These are phyloP conservation scores for Ophiostoma ulmi DNA, from an alignment of 2,329 filamentous ascomycete species.

Conservation along the genomic window DNA sequence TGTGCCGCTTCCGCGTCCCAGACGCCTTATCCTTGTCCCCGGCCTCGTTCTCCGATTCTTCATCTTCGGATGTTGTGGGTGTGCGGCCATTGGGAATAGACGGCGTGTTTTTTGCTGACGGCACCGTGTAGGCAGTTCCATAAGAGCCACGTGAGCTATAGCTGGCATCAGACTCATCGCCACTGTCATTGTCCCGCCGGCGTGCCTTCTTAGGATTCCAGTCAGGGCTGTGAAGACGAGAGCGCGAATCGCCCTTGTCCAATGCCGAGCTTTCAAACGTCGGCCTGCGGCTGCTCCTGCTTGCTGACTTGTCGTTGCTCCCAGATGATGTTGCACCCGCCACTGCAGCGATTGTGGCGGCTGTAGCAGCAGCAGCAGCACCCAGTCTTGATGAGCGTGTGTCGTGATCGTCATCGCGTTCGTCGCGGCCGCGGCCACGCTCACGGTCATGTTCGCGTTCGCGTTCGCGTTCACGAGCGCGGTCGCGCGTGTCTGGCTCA, in stretches of 20 bases:
- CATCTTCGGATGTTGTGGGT: slow-evolving; percentile 22
- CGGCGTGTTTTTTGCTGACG: neutral
- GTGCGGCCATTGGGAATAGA: slow-evolving; percentile 17
- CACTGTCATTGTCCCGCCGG: neutral
- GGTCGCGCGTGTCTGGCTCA: slow-evolving; percentile 11
- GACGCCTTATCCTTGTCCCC: slow-evolving; percentile 6
- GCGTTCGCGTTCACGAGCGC: slow-evolving; percentile 22
- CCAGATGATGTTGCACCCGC: neutral
- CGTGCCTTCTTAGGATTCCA: neutral
- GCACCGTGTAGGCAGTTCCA: neutral
- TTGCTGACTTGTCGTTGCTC: neutral
- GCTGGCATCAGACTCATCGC: slow-evolving; percentile 9
- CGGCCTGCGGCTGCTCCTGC: neutral
- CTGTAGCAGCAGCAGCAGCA: slow-evolving; percentile 2
- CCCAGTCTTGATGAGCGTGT: slow-evolving; percentile 31
- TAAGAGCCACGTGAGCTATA: neutral
- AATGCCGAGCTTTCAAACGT: slow-evolving; percentile 8
- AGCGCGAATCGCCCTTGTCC: neutral
- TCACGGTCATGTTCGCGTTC: slow-evolving; percentile 27
- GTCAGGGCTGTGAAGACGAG: slow-evolving; percentile 12
- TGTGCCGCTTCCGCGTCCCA: slow-evolving; percentile 34
- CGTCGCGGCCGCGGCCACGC: slow-evolving; percentile 29
- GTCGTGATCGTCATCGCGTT: slow-evolving; percentile 32
- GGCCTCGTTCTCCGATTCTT: slow-evolving; percentile 13
- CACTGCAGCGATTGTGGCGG: neutral